Conservation (phyloP, 176 grass and related monocot species). For the Avena atlantica region DNA sequence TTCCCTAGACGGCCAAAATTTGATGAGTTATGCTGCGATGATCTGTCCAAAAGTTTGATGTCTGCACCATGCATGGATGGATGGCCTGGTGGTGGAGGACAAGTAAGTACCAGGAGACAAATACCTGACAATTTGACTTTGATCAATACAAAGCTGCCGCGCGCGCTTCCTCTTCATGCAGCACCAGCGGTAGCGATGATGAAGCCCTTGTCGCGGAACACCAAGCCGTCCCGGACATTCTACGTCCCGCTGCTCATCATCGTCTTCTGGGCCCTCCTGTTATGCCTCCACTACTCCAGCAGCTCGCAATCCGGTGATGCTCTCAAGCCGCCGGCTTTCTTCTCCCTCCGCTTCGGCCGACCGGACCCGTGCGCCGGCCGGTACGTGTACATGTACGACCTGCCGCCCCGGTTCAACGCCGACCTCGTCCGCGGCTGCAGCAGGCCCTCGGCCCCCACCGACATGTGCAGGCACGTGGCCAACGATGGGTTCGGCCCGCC, state of each 20-base stretch:
- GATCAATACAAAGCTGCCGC: background rate
- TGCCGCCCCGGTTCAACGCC: constrained; percentile 59
- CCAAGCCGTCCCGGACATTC: background rate
- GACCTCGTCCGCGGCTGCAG: constrained; percentile 54
- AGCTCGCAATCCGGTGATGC: background rate
- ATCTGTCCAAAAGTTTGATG: background rate
- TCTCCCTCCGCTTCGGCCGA: background rate
- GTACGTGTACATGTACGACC: constrained; percentile 65
- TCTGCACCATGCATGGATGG: background rate
- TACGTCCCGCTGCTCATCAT: background rate
- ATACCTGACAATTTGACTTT: background rate
- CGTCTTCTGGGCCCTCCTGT: background rate
- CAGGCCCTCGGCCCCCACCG: background rate
- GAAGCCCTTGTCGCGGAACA: background rate
- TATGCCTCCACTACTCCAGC: constrained; percentile 16
- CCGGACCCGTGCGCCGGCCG: constrained; percentile 44
- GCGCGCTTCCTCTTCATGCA: background rate
- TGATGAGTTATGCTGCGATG: background rate
- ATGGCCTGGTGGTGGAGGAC: background rate
- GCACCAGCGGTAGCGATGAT: background rate
- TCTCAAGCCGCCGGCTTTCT: background rate
- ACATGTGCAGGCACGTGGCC: constrained; percentile 53
- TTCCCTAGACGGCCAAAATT: too few species aligned
- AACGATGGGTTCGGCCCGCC: constrained; percentile 54
- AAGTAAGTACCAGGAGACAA: background rate